These are phyloP conservation scores for Marchantia polymorpha DNA, from an alignment of 225 moss, liverwort and hornwort species.

Conservation along the genomic window DNA sequence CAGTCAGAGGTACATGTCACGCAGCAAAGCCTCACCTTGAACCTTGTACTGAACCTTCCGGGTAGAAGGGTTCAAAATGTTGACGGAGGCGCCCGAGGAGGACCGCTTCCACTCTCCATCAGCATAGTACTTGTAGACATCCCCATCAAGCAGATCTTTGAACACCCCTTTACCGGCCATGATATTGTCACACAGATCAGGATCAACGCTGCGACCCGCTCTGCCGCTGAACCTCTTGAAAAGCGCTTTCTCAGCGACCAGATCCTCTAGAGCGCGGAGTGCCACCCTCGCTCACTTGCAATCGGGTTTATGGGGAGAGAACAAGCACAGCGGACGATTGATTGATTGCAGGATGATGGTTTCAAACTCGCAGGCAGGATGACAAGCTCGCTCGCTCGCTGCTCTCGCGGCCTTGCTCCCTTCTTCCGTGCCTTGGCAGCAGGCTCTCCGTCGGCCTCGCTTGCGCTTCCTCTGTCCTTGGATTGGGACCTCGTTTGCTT, in stretches of 20 bases:
- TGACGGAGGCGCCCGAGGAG: conserved; percentile 48
- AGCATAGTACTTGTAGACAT: conserved; percentile 69
- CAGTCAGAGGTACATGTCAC: neutral
- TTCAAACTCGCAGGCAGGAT: too few species aligned
- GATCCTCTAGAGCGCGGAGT: neutral
- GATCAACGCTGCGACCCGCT: neutral
- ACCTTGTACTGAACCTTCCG: conserved; percentile 73
- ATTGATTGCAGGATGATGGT: too few species aligned
- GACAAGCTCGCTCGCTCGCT: too few species aligned
- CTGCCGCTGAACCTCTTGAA: too few species aligned
- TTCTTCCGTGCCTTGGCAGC: neutral
- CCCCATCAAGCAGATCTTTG: conserved; percentile 73
- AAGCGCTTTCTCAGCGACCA: neutral
- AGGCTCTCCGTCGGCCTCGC: neutral
- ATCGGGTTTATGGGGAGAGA: neutral
- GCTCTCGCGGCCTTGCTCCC: too few species aligned
- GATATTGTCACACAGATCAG: conserved; percentile 7
- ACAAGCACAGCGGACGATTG: too few species aligned
- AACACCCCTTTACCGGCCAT: conserved; percentile 87
- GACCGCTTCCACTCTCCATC: conserved; percentile 92
- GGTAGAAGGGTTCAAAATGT: conserved; percentile 68
- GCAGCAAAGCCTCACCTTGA: conserved; percentile 49
- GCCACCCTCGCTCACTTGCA: conserved; percentile 4
- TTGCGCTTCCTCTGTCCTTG: neutral
- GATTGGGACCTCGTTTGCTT: neutral